phyloP scores from a whole-genome alignment of 306 rosid species.

The Spatholobus suberectus region DNA sequence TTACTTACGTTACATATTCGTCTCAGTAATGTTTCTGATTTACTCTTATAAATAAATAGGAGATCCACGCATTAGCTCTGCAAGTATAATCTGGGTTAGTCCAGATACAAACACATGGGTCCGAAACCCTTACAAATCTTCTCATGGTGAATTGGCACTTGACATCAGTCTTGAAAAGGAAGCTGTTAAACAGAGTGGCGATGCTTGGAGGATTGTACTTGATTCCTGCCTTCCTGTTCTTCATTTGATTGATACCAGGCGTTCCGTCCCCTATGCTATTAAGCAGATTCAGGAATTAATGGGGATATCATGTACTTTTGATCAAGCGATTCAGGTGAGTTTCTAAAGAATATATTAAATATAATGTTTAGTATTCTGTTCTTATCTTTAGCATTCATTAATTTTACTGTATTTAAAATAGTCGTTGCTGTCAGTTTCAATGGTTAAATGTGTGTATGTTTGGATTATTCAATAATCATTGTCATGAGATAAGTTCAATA shows the following conservation, averaged over 20 bases:
- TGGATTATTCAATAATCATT: too few relatives aligned
- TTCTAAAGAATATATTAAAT: neutral
- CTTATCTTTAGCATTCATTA: conserved; percentile 9
- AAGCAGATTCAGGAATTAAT: conserved; percentile 86
- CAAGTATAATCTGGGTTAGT: conserved; percentile 80
- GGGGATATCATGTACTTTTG: conserved; percentile 90
- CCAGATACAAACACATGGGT: conserved; percentile 86
- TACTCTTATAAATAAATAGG: conserved; percentile 53
- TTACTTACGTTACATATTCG: neutral
- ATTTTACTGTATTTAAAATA: neutral
- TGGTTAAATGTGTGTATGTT: too few relatives aligned
- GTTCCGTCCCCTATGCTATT: conserved; percentile 83
- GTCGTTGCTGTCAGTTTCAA: conserved; percentile 5
- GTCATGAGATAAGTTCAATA: too few relatives aligned
- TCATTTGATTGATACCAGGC: conserved; percentile 87
- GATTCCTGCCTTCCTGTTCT: conserved; percentile 93
- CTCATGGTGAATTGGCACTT: conserved; percentile 84
- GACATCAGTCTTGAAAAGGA: conserved; percentile 78
- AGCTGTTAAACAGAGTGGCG: conserved; percentile 80
- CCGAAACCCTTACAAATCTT: conserved; percentile 59
- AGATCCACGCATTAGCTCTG: conserved; percentile 78
- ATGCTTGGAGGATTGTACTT: conserved; percentile 92
- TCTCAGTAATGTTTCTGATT: neutral
- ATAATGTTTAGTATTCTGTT: neutral
- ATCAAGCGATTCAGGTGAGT: conserved; percentile 78